Evolutionary conservation across 2,329 filamentous ascomycete genomes (phyloP).

Genomic region (Passalora sequoiae): DNA sequence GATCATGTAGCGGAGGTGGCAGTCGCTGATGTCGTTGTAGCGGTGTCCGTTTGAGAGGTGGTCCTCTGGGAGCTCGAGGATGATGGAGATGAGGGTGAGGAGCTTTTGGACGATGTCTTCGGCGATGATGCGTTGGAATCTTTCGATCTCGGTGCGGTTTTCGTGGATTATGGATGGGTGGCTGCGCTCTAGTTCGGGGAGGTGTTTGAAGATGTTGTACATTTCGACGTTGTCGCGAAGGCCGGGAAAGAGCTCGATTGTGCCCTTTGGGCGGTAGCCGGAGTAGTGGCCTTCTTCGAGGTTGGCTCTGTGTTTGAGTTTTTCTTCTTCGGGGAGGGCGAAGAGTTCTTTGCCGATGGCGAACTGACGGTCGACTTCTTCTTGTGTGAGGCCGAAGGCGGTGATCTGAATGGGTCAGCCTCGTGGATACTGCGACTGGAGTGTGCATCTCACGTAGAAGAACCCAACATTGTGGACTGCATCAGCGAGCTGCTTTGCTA

Average conservation of each 20-base stretch:
- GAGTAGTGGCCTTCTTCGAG: conserved; percentile 31
- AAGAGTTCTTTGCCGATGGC: conserved; percentile 58
- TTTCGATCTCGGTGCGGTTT: conserved; percentile 52
- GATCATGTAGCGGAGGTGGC: conserved; percentile 30
- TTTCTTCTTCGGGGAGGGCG: conserved; percentile 53
- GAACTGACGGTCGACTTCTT: conserved; percentile 57
- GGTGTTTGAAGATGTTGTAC: conserved; percentile 54
- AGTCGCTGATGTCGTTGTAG: conserved; percentile 48
- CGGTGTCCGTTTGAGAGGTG: conserved; percentile 52
- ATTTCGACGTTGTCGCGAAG: conserved; percentile 53
- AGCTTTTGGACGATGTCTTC: conserved; percentile 54
- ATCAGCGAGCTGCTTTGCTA: conserved; percentile 53
- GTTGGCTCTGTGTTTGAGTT: conserved; percentile 48
- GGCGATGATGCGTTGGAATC: conserved; percentile 49
- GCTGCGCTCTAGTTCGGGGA: conserved; percentile 22
- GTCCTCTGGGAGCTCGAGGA: conserved; percentile 57
- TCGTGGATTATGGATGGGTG: conserved; percentile 38
- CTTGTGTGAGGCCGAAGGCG: conserved; percentile 58
- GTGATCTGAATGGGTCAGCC: conserved; percentile 31
- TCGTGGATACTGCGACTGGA: too few relatives aligned
- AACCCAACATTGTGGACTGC: conserved; percentile 49
- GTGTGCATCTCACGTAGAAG: conserved; percentile 51
- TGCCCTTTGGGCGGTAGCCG: conserved; percentile 27
- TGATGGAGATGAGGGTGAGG: conserved; percentile 56
- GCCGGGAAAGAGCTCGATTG: conserved; percentile 20